A percentile compares a stretch with the other conserved stretches of the same genome.
phyloP scores from a whole-genome alignment of 768 basidiomycete species.

The Xanthoconium stramineum region DNA sequence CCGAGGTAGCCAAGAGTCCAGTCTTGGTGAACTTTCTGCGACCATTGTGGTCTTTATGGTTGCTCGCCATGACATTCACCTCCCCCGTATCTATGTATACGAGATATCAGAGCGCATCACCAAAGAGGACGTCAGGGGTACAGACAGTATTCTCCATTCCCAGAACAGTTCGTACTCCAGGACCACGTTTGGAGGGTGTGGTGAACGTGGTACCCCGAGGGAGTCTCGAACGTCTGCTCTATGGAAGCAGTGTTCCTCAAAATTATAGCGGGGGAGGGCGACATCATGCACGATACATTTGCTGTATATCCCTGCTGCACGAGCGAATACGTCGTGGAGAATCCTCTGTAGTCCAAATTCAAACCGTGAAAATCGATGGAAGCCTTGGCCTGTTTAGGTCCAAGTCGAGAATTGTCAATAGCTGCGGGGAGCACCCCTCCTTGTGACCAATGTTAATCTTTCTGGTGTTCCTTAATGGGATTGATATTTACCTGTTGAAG shows the following conservation, averaged over 20 bases:
- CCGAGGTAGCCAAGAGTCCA: background rate
- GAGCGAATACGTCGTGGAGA: background rate
- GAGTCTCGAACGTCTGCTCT: background rate
- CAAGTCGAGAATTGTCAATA: no score
- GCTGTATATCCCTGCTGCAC: background rate
- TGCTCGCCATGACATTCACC: background rate
- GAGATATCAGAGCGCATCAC: background rate
- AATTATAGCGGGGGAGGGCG: background rate
- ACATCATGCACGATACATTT: background rate
- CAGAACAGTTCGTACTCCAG: background rate
- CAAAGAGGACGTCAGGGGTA: no score
- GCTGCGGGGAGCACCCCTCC: background rate
- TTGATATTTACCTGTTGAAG: background rate
- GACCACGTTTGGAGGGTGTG: background rate
- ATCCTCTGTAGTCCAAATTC: background rate
- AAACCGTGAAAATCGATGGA: no score
- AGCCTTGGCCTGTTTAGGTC: no score
- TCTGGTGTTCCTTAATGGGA: no score
- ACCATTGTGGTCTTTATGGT: no score
- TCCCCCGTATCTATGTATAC: background rate
- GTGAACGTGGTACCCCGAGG: no score
- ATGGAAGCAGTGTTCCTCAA: background rate
- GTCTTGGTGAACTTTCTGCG: background rate
- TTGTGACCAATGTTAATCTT: background rate
- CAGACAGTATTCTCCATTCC: background rate